These are phyloP conservation scores for Metschnikowia picachoensis DNA, from an alignment of 805 yeast genomes.

Conservation along the genomic window DNA sequence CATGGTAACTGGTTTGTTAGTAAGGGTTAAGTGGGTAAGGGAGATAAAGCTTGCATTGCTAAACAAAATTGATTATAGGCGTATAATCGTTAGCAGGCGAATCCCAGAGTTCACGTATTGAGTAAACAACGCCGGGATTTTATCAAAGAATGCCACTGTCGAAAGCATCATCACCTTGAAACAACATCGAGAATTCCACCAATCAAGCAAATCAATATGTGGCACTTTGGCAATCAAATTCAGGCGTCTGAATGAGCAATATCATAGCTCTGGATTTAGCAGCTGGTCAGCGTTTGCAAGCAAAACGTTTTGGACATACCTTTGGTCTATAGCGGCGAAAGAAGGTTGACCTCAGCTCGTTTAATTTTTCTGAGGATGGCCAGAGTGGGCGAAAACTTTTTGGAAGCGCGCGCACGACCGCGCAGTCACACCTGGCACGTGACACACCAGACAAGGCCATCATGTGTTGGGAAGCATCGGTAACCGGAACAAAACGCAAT, in stretches of 20 bases:
- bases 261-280: no score
- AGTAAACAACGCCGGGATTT: background rate
- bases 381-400: constrained; percentile 14
- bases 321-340: constrained; percentile 12
- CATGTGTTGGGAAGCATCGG: no score
- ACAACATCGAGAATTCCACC: no score
- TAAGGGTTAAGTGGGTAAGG: constrained; percentile 9
- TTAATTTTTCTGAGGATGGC: constrained; percentile 10
- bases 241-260: no score
- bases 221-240: no score
- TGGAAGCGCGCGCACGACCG: constrained; percentile 13
- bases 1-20: constrained; percentile 54
- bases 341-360: constrained; percentile 2
- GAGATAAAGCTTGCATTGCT: background rate
- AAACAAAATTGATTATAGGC: no score
- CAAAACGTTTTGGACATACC: constrained; percentile 12
- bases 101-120: background rate
- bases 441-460: background rate
- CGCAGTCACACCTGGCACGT: constrained; percentile 19
- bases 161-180: no score
- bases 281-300: no score
- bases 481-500: no score
- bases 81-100: no score
- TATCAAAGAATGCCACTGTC: background rate
- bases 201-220: no score